Percentiles rank a stretch among this genome's conserved stretches.
Evolutionary conservation across 768 basidiomycete genomes (phyloP).

Genomic region (Macrolepiota albuminosa): DNA sequence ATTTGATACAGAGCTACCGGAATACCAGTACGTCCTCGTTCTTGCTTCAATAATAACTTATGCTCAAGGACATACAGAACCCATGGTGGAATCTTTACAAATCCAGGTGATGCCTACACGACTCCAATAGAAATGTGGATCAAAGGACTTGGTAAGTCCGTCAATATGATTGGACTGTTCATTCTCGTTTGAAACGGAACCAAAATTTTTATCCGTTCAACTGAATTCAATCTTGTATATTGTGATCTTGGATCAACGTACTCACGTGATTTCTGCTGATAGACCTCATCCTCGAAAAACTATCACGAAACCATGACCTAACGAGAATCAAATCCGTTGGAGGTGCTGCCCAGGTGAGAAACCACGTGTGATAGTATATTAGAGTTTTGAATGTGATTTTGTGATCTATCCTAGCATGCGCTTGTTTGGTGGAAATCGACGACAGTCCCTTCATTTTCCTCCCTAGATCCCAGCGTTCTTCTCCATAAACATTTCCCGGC

Average conservation of each 20-base stretch:
- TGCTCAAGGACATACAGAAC: conserved; percentile 46
- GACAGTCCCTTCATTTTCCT: conserved; percentile 65
- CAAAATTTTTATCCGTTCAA: conserved; percentile 47
- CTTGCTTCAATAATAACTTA: not conserved
- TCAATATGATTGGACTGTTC: conserved; percentile 13
- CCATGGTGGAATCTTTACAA: conserved; percentile 82
- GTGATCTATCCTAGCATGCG: conserved; percentile 44
- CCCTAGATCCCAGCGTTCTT: conserved; percentile 66
- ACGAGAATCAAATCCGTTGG: conserved; percentile 70
- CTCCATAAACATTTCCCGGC: conserved; percentile 66
- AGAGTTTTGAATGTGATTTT: not conserved
- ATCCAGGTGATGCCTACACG: conserved; percentile 81
- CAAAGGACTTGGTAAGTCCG: conserved; percentile 68
- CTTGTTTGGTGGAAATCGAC: conserved; percentile 88
- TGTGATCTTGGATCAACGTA: conserved; percentile 27
- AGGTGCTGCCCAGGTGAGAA: conserved; percentile 66
- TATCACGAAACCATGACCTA: conserved; percentile 66
- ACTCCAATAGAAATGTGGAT: conserved; percentile 92
- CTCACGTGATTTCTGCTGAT: conserved; percentile 20
- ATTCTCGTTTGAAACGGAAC: conserved; percentile 41
- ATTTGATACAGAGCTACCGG: conserved; percentile 74
- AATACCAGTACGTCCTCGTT: conserved; percentile 66
- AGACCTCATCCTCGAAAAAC: conserved; percentile 76
- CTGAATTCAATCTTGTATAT: conserved; percentile 18
- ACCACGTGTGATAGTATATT: not conserved